phyloP scores from a whole-genome alignment of 306 rosid species.

The Cajanus cajan region DNA sequence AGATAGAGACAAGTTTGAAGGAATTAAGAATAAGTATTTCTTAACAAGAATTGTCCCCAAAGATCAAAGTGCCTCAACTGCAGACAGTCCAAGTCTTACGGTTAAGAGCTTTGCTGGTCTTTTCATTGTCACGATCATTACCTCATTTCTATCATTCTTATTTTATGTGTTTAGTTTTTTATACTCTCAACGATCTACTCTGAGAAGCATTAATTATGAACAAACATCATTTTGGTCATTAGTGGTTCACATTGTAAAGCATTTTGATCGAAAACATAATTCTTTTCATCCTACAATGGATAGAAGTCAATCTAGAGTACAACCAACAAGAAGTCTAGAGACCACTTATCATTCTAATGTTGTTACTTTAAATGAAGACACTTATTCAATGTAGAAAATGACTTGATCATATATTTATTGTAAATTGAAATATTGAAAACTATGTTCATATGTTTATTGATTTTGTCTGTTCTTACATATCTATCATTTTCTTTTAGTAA shows the following conservation, averaged over 20 bases:
- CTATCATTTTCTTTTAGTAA: neutral
- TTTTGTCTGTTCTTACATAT: too few species aligned
- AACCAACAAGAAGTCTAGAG: neutral
- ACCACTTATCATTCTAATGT: too few species aligned
- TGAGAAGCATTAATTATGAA: neutral
- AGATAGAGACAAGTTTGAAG: conserved; percentile 23
- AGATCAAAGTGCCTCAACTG: conserved; percentile 21
- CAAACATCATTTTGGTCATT: neutral
- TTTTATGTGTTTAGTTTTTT: neutral
- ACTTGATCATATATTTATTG: too few species aligned
- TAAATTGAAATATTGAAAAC: too few species aligned
- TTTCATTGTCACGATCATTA: conserved; percentile 29
- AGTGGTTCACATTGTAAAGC: neutral
- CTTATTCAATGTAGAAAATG: neutral
- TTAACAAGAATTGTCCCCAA: neutral
- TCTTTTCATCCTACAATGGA: neutral
- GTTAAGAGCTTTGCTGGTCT: conserved; percentile 41
- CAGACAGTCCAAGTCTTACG: conserved; percentile 25
- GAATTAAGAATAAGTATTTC: conserved; percentile 23
- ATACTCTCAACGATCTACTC: neutral
- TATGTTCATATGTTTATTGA: too few species aligned
- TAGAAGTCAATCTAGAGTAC: neutral
- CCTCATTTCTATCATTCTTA: conserved; percentile 3
- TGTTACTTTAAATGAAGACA: neutral
- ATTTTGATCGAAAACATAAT: conserved; percentile 17